Evolutionary conservation across 352 stramenopile species (phyloP), one percentile per base, ranked within the genome.

Genomic region (Globisporangium irregulare): DNA sequence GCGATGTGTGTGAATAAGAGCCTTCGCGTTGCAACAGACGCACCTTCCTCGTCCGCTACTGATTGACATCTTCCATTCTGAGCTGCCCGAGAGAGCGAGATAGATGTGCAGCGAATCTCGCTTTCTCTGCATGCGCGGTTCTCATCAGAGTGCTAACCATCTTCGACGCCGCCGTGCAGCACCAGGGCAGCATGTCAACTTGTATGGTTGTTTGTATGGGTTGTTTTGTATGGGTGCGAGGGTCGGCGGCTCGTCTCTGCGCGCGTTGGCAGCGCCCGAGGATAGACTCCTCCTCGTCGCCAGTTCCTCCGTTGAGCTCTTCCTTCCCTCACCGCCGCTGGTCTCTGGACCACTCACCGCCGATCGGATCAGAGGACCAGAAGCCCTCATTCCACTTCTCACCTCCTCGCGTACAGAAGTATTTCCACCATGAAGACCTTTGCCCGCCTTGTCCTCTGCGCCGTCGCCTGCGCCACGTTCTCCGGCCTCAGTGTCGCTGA

Each of bases 371-470:
- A 66, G 43, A 43, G 36, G 36, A 43, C 12, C 36, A 48, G 41
- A 15, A 48, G 15, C 38, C 6, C 53, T 57, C 60, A 69, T 59
- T 69, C 41, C 54, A 64, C 64, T 69, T 64, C 54, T 64, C 41
- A 36, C 54, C 54, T 25, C 15, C 38, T 27, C 36, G 24, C 27
- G 27, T n/a, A 57, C 38, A 46, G 64, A 64, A 69, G 64, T 69
- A 69, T 68, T 62, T 48, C 64, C 12, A 12, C 54, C 36, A 69
- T 69, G 64, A 62, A 62, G 36, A 64, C 43, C 36, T 56, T 64
- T 9, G 55, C 64, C 8, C 64, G 38, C 22, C 64, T 69, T 36
- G 64, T 51, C 18, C 54, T 69, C 27, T 69, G 64, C 14, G 64
- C 64, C 38, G 55, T 59, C 55, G 36, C 64, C 53, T 64, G 18